Conservation (phyloP, 768 basidiomycete genomes). For the Mycena albidolilacea region DNA sequence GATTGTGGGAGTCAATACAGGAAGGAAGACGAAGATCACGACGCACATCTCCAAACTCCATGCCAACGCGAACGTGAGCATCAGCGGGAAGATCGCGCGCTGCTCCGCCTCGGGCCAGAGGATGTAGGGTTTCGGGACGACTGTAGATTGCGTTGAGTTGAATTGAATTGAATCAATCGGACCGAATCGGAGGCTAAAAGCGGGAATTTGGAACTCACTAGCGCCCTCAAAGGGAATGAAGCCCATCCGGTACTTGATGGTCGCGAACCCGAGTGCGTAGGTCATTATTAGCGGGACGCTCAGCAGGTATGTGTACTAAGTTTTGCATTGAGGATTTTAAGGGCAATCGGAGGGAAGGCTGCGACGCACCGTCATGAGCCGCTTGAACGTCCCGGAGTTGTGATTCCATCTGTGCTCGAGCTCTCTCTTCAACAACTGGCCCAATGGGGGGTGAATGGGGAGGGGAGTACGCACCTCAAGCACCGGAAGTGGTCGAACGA, state of each 20-base stretch:
- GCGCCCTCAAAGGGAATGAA: slow-evolving; percentile 60
- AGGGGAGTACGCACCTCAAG: background rate
- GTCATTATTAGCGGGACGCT: slow-evolving; percentile 71
- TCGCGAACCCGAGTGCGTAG: slow-evolving; percentile 74
- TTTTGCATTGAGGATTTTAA: background rate
- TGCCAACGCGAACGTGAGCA: slow-evolving; percentile 71
- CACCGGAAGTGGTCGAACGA: background rate
- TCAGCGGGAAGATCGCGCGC: slow-evolving; percentile 74
- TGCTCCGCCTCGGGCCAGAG: slow-evolving; percentile 68
- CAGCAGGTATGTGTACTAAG: slow-evolving; percentile 79
- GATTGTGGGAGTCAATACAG: background rate
- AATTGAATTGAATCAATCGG: background rate
- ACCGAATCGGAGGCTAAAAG: too few species aligned
- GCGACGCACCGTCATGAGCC: slow-evolving; percentile 84
- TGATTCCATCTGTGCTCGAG: slow-evolving; percentile 71
- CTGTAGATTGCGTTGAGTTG: slow-evolving; percentile 49
- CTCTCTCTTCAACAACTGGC: slow-evolving; percentile 7
- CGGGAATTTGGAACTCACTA: slow-evolving; percentile 56
- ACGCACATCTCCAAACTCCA: slow-evolving; percentile 86
- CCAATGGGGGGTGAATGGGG: background rate
- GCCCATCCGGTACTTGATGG: slow-evolving; percentile 84
- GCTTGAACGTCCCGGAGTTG: slow-evolving; percentile 83
- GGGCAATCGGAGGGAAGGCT: background rate
- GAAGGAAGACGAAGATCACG: background rate
- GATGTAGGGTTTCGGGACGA: slow-evolving; percentile 74